Evolutionary conservation across 116 monocot species (phyloP).

Genomic region (Dioscorea cayenensis): DNA sequence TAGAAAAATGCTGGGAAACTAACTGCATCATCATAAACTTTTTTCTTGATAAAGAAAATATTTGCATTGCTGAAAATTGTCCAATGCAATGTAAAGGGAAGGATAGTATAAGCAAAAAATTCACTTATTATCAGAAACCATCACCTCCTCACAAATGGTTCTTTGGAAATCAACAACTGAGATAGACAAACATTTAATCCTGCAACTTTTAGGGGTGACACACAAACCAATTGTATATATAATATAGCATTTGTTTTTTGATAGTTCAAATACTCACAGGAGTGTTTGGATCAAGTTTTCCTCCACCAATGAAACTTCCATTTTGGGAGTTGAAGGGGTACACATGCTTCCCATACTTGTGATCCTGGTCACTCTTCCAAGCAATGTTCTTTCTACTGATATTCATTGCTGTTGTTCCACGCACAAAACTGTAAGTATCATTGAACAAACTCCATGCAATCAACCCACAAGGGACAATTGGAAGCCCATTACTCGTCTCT

Average conservation of each 20-base stretch:
- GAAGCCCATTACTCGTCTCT: slow-evolving; percentile 45
- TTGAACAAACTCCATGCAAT: slow-evolving; percentile 99
- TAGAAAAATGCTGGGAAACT: background rate
- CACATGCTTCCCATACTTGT: slow-evolving; percentile 60
- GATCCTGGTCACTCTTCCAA: slow-evolving; percentile 71
- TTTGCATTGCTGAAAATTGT: no score
- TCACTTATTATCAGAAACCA: no score
- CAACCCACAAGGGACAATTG: slow-evolving; percentile 89
- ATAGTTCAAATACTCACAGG: slow-evolving; percentile 30
- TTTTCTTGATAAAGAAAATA: background rate
- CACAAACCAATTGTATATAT: no score
- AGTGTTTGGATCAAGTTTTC: slow-evolving; percentile 35
- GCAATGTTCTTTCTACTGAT: slow-evolving; percentile 66
- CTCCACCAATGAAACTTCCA: slow-evolving; percentile 48
- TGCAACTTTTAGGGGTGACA: no score
- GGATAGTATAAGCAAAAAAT: no score
- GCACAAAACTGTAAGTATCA: slow-evolving; percentile 61
- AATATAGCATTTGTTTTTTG: no score
- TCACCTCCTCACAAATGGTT: no score
- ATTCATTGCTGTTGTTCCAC: slow-evolving; percentile 17
- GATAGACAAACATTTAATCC: no score
- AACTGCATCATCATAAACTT: background rate
- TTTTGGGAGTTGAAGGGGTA: slow-evolving; percentile 59
- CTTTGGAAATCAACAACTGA: no score
- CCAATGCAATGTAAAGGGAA: no score